Evolutionary conservation across 805 yeast species (phyloP).

Genomic region (Barnettozyma californica): DNA sequence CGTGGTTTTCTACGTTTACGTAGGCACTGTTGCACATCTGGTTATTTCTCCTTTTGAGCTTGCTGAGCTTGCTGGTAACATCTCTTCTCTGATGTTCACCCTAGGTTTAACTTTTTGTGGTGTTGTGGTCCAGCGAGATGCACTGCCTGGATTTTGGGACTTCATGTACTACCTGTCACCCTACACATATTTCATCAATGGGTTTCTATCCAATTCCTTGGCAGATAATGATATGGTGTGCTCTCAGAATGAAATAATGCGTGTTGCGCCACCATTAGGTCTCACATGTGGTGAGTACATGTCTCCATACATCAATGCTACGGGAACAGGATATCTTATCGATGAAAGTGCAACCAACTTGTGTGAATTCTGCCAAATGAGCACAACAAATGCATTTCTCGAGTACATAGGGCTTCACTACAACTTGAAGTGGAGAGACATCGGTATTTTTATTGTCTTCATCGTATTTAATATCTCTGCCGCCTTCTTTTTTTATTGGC

Average conservation of each 20-base stretch:
- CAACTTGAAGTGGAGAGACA: conserved; percentile 58
- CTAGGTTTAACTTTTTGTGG: conserved; percentile 70
- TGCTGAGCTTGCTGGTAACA: conserved; percentile 58
- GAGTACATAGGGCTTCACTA: conserved; percentile 32
- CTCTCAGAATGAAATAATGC: conserved; percentile 39
- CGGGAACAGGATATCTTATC: conserved; percentile 22
- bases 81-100: conserved; percentile 51
- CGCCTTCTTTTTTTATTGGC: conserved; percentile 45
- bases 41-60: conserved; percentile 53
- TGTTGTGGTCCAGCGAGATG: conserved; percentile 51
- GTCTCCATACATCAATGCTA: conserved; percentile 26
- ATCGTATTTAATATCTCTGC: conserved; percentile 35
- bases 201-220: conserved; percentile 48
- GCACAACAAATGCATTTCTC: conserved; percentile 55
- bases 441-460: conserved; percentile 46
- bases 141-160: conserved; percentile 68
- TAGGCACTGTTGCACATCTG: conserved; percentile 52
- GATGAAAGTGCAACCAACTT: conserved; percentile 30
- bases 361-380: conserved; percentile 58
- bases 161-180: conserved; percentile 74
- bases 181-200: conserved; percentile 55
- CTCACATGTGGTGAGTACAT: conserved; percentile 54
- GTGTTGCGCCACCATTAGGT: conserved; percentile 47
- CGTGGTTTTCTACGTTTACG: conserved; percentile 48
- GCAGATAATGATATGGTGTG: conserved; percentile 45